A percentile compares a stretch with the other conserved stretches of the same genome.
phyloP scores from a whole-genome alignment of 169 alveolate species.

The Perkinsus marinus region DNA sequence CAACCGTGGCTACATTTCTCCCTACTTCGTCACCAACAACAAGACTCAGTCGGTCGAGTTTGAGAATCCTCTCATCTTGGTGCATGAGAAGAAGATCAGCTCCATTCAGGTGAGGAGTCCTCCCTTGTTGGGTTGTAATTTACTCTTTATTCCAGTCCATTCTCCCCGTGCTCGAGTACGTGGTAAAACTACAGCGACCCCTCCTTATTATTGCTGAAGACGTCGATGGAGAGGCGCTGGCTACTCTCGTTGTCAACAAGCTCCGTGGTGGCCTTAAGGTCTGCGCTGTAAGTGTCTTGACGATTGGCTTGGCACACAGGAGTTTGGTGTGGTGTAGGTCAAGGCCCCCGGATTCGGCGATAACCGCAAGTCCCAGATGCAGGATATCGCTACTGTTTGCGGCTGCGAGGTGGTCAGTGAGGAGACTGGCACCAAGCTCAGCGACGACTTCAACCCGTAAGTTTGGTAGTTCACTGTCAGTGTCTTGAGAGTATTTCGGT shows the following conservation, averaged over 20 bases:
- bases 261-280: conserved; percentile 92
- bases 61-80: conserved; percentile 84
- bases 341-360: conserved; percentile 83
- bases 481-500: conserved; percentile 7
- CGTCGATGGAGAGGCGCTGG: conserved; percentile 97
- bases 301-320: neutral
- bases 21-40: conserved; percentile 90
- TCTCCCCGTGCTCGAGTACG: conserved; percentile 87
- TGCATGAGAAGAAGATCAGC: conserved; percentile 86
- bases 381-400: conserved; percentile 88
- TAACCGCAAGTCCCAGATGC: conserved; percentile 83
- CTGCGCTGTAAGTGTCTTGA: conserved; percentile 93
- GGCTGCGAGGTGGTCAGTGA: conserved; percentile 85
- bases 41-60: conserved; percentile 87
- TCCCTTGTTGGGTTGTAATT: neutral
- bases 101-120: conserved; percentile 48
- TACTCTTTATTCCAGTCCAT: conserved; percentile 34
- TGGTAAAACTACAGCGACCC: conserved; percentile 77
- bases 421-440: conserved; percentile 69
- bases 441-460: conserved; percentile 33
- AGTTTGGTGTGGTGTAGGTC: neutral
- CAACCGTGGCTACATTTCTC: conserved; percentile 96
- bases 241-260: conserved; percentile 91
- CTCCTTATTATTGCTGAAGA: conserved; percentile 93
- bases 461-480: neutral